Base-by-base conservation (phyloP, 768 basidiomycete species). In the Favolaschia claudopus region DNA sequence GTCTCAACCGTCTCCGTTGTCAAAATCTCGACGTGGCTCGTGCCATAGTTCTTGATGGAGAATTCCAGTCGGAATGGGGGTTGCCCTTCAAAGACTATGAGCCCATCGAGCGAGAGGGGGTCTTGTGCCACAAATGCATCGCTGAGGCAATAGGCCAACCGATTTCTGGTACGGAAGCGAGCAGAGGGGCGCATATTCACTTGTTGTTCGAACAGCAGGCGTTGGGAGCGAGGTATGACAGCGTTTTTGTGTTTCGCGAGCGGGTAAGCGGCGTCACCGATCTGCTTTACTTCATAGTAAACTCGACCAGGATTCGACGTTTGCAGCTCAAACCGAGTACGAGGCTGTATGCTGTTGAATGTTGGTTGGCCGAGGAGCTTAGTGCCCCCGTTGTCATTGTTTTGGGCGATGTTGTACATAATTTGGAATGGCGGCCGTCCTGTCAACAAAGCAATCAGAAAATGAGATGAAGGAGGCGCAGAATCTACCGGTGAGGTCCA, bases 391-490 rank as follows among this genome's bases (percentile, higher is more conserved):
- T 78, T 77, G 9, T 89, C 89, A 50, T 78, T 82, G 48, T 88
- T 82, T 69, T 85, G 83, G 1, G 89, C 92, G 51, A 94, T 85
- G 63, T 93, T 91, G 73, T 96, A 97, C 83, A 85, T 89, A 61
- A 96, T 88, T 70, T 96, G 89, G 84, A 96, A 98, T 0, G 95
- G 95, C n/a, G 93, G 88, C 20, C 88, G 87, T 47, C 95, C 95
- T 92, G 66, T 25, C 25, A 29, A 13, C 15, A 10, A 29, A 43
- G 38, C 44, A 24, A 14, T 45, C 59, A 45, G 31, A 27, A 38
- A 48, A 22, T 36, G 17, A 36, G 27, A 43, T 27, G 2, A 19
- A 20, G 25, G 25, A 14, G 27, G 38, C 32, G 3, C 31, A 58
- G n/a, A 33, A 68, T 79, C 32, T 53, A 89, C 93, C 93, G 50